Conservation (phyloP, 1,139 yeast genomes). For the Debaryomyces coudertii region DNA sequence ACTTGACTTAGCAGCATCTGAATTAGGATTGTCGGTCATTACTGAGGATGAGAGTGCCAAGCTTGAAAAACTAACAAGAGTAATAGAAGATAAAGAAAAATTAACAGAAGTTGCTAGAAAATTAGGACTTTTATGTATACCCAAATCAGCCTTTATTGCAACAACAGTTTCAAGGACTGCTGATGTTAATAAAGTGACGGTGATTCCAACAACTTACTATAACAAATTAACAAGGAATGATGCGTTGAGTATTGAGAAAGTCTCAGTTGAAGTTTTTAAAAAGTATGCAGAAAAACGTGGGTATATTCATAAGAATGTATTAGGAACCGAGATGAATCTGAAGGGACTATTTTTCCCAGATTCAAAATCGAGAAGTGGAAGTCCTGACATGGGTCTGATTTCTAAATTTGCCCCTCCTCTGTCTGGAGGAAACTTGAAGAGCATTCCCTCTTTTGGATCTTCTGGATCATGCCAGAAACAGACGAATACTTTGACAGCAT, state of each 20-base stretch:
- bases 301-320: constrained; percentile 32
- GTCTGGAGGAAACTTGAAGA: constrained; percentile 10
- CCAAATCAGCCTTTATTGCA: constrained; percentile 58
- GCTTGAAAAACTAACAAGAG: constrained; percentile 20
- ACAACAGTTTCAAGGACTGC: constrained; percentile 60
- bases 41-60: constrained; percentile 38
- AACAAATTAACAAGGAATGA: constrained; percentile 54
- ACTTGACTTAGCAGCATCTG: constrained; percentile 23
- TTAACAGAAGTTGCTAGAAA: constrained; percentile 40
- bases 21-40: constrained; percentile 45
- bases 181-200: constrained; percentile 60
- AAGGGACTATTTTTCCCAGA: not conserved
- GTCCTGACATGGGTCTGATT: constrained; percentile 15
- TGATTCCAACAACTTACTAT: constrained; percentile 66
- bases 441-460: not conserved
- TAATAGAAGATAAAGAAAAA: constrained; percentile 25
- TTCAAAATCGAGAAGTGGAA: constrained; percentile 8
- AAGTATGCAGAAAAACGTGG: constrained; percentile 55
- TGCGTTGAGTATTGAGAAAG: constrained; percentile 45
- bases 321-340: not conserved
- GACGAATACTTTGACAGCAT: constrained; percentile 11
- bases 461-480: constrained; percentile 22
- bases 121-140: constrained; percentile 55
- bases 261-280: constrained; percentile 48
- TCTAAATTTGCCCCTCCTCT: constrained; percentile 24